These are phyloP conservation scores for Blechomonas ayalai DNA, from an alignment of 208 protist species.

Conservation along the genomic window DNA sequence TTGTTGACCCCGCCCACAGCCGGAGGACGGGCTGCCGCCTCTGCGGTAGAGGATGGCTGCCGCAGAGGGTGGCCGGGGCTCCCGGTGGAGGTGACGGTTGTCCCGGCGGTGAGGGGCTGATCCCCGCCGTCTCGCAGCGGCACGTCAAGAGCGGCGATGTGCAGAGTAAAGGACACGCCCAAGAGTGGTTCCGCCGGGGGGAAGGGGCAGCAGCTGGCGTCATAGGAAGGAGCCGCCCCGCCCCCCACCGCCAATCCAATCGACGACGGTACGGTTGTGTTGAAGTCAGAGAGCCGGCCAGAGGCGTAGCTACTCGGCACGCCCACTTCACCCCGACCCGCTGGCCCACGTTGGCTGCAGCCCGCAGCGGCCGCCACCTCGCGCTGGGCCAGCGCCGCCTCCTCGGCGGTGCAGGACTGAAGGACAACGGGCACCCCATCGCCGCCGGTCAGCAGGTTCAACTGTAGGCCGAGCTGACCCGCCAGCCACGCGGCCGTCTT, in stretches of 20 bases:
- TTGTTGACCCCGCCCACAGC: too few relatives aligned
- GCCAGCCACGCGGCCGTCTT: slow-evolving; percentile 34
- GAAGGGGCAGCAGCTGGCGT: too few relatives aligned
- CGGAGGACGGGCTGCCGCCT: too few relatives aligned
- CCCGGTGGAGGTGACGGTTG: too few relatives aligned
- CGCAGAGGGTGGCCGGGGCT: too few relatives aligned
- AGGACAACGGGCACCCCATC: slow-evolving; percentile 27
- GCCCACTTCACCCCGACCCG: too few relatives aligned
- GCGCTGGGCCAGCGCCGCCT: slow-evolving; percentile 11
- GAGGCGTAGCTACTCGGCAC: too few relatives aligned
- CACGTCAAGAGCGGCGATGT: slow-evolving; percentile 13
- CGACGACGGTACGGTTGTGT: neutral
- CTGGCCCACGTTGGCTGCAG: neutral
- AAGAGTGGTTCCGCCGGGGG: neutral
- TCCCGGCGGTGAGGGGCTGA: neutral
- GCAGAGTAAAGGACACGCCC: slow-evolving; percentile 8
- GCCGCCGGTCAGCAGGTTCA: slow-evolving; percentile 27
- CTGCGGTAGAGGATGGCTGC: too few relatives aligned
- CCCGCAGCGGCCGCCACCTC: neutral
- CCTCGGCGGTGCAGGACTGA: slow-evolving; percentile 10
- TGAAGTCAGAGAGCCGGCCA: neutral
- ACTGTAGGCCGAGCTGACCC: slow-evolving; percentile 36
- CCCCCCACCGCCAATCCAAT: too few relatives aligned
- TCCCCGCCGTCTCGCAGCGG: neutral
- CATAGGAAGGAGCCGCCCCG: too few relatives aligned